A percentile compares a stretch with the other conserved stretches of the same genome.
Evolutionary conservation across 2,329 filamentous ascomycete genomes (phyloP).

Genomic region (Cladosporium cucumerinum): DNA sequence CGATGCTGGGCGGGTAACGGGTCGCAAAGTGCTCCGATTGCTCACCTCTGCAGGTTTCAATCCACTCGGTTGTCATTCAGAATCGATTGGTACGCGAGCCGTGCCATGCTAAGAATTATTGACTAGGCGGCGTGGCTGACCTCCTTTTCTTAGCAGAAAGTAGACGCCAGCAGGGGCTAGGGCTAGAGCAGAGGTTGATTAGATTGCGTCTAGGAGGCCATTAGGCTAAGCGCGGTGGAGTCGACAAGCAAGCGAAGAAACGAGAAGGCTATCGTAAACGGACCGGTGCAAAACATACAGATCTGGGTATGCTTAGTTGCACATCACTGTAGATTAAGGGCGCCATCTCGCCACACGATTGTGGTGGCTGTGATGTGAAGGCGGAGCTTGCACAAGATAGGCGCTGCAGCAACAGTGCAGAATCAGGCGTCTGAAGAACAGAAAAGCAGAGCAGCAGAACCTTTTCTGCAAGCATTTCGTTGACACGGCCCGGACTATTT

Average conservation of each 20-base stretch:
- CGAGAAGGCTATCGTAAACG: constrained; percentile 10
- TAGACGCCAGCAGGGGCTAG: background rate
- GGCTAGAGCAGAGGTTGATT: background rate
- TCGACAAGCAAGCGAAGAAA: constrained; percentile 11
- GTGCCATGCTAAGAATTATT: constrained; percentile 6
- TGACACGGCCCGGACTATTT: background rate
- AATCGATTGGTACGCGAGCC: constrained; percentile 13
- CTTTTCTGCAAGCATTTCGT: background rate
- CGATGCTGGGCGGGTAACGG: background rate
- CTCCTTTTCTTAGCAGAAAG: constrained; percentile 14
- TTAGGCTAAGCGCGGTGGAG: constrained; percentile 13
- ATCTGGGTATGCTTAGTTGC: constrained; percentile 11
- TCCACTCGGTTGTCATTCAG: constrained; percentile 5
- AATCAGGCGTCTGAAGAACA: background rate
- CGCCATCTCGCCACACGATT: background rate
- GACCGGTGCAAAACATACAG: constrained; percentile 11
- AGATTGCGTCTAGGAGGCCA: constrained; percentile 1
- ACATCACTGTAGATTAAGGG: background rate
- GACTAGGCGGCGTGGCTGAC: background rate
- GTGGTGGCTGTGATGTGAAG: background rate
- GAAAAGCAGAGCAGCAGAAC: background rate
- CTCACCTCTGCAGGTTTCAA: constrained; percentile 1
- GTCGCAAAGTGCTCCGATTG: background rate
- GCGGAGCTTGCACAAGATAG: background rate
- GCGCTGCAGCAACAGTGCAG: background rate